Evolutionary conservation across 768 basidiomycete species (phyloP).

Genomic region (Tricholoma flavovirens): DNA sequence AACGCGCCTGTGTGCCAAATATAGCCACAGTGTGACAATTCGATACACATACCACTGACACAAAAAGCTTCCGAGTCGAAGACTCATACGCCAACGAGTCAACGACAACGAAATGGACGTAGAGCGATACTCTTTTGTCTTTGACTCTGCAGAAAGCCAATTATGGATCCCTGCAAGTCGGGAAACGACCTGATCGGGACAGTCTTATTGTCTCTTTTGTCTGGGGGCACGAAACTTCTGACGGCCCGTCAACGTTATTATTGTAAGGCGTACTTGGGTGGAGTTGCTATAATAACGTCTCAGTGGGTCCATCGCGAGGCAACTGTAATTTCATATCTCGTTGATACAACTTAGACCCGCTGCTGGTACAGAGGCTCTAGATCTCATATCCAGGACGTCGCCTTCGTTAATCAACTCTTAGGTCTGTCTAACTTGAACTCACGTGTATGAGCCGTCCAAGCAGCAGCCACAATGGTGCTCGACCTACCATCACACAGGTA

Average conservation of each 20-base stretch:
- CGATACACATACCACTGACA: too few relatives aligned
- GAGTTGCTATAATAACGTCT: neutral
- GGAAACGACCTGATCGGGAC: too few relatives aligned
- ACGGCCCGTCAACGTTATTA: neutral
- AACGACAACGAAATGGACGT: too few relatives aligned
- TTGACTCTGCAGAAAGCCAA: neutral
- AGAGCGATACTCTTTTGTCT: neutral
- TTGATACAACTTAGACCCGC: neutral
- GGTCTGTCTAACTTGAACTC: neutral
- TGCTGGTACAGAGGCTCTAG: slow-evolving; percentile 1
- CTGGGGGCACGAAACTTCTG: neutral
- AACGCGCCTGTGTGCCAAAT: too few relatives aligned
- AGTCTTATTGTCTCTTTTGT: slow-evolving; percentile 7
- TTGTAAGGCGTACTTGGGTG: neutral
- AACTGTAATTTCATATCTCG: neutral
- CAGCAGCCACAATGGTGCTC: neutral
- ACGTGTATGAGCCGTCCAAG: neutral
- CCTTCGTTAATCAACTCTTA: too few relatives aligned
- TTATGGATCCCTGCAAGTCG: neutral
- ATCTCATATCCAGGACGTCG: neutral
- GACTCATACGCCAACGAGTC: too few relatives aligned
- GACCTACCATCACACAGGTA: neutral
- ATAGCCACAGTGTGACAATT: too few relatives aligned
- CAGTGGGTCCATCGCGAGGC: neutral
- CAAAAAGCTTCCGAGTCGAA: too few relatives aligned